These are phyloP conservation scores for Aegilops sharonensis DNA, from an alignment of 176 grass and related monocot species.

Conservation along the genomic window DNA sequence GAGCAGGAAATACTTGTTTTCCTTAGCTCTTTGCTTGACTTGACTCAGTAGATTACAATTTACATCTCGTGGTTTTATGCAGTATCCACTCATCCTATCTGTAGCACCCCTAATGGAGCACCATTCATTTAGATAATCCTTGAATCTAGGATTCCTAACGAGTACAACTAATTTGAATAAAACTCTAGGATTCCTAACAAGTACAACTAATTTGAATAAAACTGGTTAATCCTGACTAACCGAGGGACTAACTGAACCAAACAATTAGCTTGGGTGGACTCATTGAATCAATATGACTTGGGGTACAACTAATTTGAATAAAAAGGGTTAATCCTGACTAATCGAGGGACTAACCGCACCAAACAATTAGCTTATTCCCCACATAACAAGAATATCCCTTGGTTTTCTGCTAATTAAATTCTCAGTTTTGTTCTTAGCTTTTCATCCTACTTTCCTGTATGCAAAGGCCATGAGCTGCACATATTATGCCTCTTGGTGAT, in stretches of 20 bases:
- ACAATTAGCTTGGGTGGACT: neutral
- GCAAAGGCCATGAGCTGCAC: neutral
- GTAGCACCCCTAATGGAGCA: neutral
- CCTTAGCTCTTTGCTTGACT: neutral
- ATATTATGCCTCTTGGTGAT: neutral
- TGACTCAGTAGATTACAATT: neutral
- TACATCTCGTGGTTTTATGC: neutral
- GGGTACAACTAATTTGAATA: neutral
- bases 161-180: neutral
- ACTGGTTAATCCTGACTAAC: neutral
- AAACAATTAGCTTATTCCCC: neutral
- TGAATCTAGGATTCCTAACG: neutral
- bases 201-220: neutral
- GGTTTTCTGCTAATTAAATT: constrained; percentile 7
- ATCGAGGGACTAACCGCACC: neutral
- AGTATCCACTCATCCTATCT: constrained; percentile 6
- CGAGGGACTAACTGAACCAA: neutral
- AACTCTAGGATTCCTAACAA: neutral
- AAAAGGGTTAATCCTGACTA: neutral
- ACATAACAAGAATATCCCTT: neutral
- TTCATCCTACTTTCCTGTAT: constrained; percentile 24
- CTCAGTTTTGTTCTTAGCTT: neutral
- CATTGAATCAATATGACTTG: neutral
- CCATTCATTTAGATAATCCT: neutral
- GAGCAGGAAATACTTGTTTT: neutral